Conservation (phyloP, 441 rosid genomes). For the Flueggea neowawraea region DNA sequence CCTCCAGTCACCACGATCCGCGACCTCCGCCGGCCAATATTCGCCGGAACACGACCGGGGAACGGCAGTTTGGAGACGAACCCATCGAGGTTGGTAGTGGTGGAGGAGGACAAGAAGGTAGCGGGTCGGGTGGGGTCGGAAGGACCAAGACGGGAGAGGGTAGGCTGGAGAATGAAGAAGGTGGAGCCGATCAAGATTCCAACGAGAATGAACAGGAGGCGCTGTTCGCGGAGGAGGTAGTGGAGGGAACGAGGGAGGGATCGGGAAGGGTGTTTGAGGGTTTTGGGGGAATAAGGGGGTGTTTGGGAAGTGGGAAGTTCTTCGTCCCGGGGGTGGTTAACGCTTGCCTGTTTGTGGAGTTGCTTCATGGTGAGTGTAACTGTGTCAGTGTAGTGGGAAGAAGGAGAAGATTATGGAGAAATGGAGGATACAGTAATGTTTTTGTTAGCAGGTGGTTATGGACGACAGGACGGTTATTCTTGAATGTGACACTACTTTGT, state of each 20-base stretch:
- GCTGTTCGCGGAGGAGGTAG: slow-evolving; percentile 78
- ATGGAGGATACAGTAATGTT: too few species aligned
- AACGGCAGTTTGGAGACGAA: slow-evolving; percentile 11
- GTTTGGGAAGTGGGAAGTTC: slow-evolving; percentile 43
- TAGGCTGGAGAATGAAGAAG: slow-evolving; percentile 84
- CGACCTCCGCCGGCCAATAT: slow-evolving; percentile 51
- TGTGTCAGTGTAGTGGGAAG: too few species aligned
- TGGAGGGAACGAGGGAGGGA: slow-evolving; percentile 81
- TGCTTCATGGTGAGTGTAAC: slow-evolving; percentile 48
- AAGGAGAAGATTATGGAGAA: too few species aligned
- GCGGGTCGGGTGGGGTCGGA: slow-evolving; percentile 36
- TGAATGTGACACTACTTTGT: too few species aligned
- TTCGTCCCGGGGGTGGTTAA: slow-evolving; percentile 56
- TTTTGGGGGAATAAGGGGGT: slow-evolving; percentile 56
- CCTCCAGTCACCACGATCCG: slow-evolving; percentile 95
- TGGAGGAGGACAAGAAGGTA: slow-evolving; percentile 20
- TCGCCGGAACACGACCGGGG: slow-evolving; percentile 62
- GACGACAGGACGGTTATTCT: too few species aligned
- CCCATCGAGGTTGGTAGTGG: not conserved
- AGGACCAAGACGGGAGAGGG: slow-evolving; percentile 35
- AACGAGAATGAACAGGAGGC: slow-evolving; percentile 82
- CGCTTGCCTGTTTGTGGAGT: slow-evolving; percentile 75
- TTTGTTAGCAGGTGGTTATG: too few species aligned
- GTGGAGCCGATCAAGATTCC: slow-evolving; percentile 88
- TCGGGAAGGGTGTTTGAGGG: slow-evolving; percentile 57